phyloP scores from a whole-genome alignment of 1,139 yeast genomes.

The Scheffersomyces titani region DNA sequence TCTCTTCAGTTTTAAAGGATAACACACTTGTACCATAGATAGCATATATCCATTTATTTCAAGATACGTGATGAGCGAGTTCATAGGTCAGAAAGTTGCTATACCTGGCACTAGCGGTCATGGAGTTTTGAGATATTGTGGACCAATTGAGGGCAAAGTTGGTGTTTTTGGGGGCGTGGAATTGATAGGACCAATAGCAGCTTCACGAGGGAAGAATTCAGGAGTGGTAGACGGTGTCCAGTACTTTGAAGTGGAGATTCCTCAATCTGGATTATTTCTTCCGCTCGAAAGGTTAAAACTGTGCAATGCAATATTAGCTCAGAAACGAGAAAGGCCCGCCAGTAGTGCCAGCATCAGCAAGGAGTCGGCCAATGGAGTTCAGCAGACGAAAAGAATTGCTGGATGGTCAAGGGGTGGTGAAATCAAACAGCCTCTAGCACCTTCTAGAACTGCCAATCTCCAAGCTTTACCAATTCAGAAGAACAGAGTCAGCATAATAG shows the following conservation, averaged over 20 bases:
- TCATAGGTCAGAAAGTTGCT: conserved; percentile 35
- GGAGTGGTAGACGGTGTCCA: conserved; percentile 47
- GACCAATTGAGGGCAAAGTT: conserved; percentile 67
- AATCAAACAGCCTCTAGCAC: conserved; percentile 5
- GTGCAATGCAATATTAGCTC: conserved; percentile 30
- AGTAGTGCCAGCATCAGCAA: not conserved
- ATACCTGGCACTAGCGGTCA: conserved; percentile 48
- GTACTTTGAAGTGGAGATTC: conserved; percentile 52
- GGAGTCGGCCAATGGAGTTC: not conserved
- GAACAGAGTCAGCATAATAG: not conserved
- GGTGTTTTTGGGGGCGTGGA: conserved; percentile 93
- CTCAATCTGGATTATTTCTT: conserved; percentile 74
- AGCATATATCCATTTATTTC: not conserved
- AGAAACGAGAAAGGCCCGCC: not conserved
- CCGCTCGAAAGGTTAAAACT: conserved; percentile 62
- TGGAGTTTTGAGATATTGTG: conserved; percentile 73
- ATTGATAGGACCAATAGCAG: conserved; percentile 60
- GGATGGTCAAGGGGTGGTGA: not conserved
- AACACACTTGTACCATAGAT: not conserved
- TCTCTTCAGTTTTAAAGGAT: not conserved
- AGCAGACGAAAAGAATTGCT: not conserved
- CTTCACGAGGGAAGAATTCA: conserved; percentile 45
- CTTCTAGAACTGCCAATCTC: conserved; percentile 6
- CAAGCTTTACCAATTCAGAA: not conserved
- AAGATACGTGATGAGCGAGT: conserved; percentile 11